Base-by-base conservation (phyloP, 306 rosid species). In the Alnus glutinosa region DNA sequence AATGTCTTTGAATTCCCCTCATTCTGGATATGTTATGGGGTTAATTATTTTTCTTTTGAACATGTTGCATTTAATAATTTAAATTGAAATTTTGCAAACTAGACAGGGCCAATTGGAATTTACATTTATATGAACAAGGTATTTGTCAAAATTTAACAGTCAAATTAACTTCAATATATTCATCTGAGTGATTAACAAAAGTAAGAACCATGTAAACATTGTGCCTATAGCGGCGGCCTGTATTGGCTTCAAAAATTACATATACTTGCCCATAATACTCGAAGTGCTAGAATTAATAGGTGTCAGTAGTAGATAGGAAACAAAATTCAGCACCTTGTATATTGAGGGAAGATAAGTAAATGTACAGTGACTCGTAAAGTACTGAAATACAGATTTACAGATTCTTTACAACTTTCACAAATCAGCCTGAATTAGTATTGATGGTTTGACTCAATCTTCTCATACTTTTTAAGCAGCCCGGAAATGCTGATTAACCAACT, bases 371-470 rank as follows among this genome's bases (percentile, higher is more conserved):
- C 70, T 64, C 15, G 48, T 15, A 4, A 12, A 39, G 46, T 42
- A 42, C 46, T 5, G 46, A 42, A 42, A 42, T 42, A 42, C 1
- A 42, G 46, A 42, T 59, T 28, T 28, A 59, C 8, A 59, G 66
- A 59, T 23, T 59, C 66, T 28, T 59, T 59, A 59, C 66, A 23
- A 19, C 32, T 59, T 59, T 42, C 42, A 18, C 50, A 16, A 67
- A 67, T 67, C 72, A 67, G 28, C 19, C 32, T 18, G 32, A 37
- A 39, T 6, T 4, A 67, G 71, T 2, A 9, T 1, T 47, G 6
- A 67, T 39, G 50, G 71, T 64, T 32, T 64, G 70, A 63, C 6
- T 63, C 46, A 34, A 63, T 63, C n/a, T 34, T 63, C 70, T 63
- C 34, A 63, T 63, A 32, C n/a, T 63, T 63, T 47, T 14, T 15